Percentiles rank a stretch among this genome's conserved stretches.
Conservation (phyloP, 1,139 yeast genomes). For the Candida albicans region DNA sequence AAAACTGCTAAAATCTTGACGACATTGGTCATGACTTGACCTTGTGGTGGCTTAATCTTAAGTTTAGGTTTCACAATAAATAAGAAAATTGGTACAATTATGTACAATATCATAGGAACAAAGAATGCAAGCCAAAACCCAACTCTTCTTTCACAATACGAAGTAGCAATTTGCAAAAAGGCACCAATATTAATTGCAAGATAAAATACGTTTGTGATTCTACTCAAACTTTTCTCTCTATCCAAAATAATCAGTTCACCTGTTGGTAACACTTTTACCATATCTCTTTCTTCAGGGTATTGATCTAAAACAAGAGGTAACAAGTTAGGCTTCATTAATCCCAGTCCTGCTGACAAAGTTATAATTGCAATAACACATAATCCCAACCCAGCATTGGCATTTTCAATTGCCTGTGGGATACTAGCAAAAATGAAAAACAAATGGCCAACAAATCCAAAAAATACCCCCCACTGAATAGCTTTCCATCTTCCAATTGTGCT, state of each 20-base stretch:
- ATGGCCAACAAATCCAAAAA: conserved; percentile 41
- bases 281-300: conserved; percentile 54
- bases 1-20: conserved; percentile 30
- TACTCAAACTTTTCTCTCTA: conserved; percentile 68
- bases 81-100: conserved; percentile 49
- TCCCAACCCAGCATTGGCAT: conserved; percentile 31
- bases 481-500: conserved; percentile 41
- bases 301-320: conserved; percentile 56
- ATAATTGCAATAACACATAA: conserved; percentile 39
- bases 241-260: conserved; percentile 74
- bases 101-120: conserved; percentile 53
- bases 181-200: conserved; percentile 82
- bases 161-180: conserved; percentile 73
- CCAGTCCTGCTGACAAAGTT: conserved; percentile 46
- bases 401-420: conserved; percentile 36
- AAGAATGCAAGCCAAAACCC: conserved; percentile 81
- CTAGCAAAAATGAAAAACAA: conserved; percentile 42
- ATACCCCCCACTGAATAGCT: conserved; percentile 43
- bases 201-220: conserved; percentile 75
- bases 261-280: conserved; percentile 54
- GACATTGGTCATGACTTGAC: conserved; percentile 47
- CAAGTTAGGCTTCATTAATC: conserved; percentile 52
- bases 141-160: conserved; percentile 64
- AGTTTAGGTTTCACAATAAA: conserved; percentile 38
- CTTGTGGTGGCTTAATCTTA: conserved; percentile 40